These are phyloP conservation scores for Stemphylium vesicarium DNA, from an alignment of 2,329 filamentous ascomycete genomes.

Conservation along the genomic window DNA sequence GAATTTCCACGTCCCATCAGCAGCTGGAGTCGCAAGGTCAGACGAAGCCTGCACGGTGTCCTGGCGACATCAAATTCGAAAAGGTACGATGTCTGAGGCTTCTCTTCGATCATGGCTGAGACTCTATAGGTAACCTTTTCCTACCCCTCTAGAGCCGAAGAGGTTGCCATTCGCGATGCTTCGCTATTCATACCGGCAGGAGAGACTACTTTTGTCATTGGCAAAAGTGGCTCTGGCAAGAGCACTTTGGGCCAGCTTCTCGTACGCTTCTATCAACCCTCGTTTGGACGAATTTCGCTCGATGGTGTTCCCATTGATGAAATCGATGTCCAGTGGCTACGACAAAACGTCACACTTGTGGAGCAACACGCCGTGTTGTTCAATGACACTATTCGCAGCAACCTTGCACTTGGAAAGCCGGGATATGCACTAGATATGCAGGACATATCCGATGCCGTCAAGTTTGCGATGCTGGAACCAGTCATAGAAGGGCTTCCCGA, in stretches of 20 bases:
- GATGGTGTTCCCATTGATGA: constrained; percentile 68
- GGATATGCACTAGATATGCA: constrained; percentile 57
- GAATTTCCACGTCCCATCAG: constrained; percentile 39
- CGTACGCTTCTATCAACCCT: constrained; percentile 75
- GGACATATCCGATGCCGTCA: constrained; percentile 67
- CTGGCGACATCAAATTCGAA: constrained; percentile 72
- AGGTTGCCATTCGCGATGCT: constrained; percentile 64
- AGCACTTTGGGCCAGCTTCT: constrained; percentile 85
- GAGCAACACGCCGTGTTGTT: constrained; percentile 85
- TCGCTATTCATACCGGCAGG: constrained; percentile 75
- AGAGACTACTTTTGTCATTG: constrained; percentile 80
- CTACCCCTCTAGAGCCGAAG: constrained; percentile 74
- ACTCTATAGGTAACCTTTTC: constrained; percentile 73
- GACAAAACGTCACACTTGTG: constrained; percentile 77
- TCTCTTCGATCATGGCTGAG: constrained; percentile 6
- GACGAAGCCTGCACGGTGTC: constrained; percentile 52
- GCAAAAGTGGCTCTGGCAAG: constrained; percentile 88
- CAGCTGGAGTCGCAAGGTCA: constrained; percentile 20
- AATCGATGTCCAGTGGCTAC: constrained; percentile 74
- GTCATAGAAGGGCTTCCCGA: constrained; percentile 71
- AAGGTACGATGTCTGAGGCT: constrained; percentile 60
- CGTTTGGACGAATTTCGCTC: constrained; percentile 69
- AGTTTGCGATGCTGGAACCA: constrained; percentile 71
- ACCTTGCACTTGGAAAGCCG: constrained; percentile 75
- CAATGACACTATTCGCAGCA: constrained; percentile 77